phyloP scores from a whole-genome alignment of 345 rosid genomes.

The Gossypium sturtianum region DNA sequence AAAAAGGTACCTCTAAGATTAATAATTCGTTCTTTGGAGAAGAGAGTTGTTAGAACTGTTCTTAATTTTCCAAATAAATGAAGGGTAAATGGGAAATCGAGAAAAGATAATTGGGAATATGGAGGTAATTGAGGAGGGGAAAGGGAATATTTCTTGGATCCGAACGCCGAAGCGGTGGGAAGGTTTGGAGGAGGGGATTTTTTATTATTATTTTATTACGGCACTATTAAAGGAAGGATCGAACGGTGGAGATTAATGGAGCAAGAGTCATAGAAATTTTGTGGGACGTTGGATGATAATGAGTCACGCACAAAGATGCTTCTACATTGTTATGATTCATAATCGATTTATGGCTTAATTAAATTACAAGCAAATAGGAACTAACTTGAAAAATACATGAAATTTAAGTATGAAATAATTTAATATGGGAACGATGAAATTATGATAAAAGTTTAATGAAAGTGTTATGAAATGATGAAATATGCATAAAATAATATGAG shows the following conservation, averaged over 20 bases:
- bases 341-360: too few species aligned
- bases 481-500: too few species aligned
- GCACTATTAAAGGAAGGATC: background rate
- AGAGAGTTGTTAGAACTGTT: background rate
- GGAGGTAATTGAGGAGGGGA: background rate
- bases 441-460: too few species aligned
- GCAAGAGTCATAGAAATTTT: background rate
- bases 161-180: background rate
- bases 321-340: too few species aligned
- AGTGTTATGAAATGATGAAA: too few species aligned
- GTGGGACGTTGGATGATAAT: background rate
- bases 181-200: background rate
- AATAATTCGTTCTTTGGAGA: slow-evolving; percentile 4
- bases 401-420: too few species aligned
- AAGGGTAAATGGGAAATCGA: background rate
- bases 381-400: too few species aligned
- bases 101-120: background rate
- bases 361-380: too few species aligned
- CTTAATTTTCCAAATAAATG: background rate
- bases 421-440: too few species aligned
- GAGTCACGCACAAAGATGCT: too few species aligned
- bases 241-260: background rate
- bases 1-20: background rate
- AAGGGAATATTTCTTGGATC: background rate
- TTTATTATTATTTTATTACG: background rate